Base-by-base conservation (phyloP, 2,329 filamentous ascomycete genomes). In the Beauveria varroae region DNA sequence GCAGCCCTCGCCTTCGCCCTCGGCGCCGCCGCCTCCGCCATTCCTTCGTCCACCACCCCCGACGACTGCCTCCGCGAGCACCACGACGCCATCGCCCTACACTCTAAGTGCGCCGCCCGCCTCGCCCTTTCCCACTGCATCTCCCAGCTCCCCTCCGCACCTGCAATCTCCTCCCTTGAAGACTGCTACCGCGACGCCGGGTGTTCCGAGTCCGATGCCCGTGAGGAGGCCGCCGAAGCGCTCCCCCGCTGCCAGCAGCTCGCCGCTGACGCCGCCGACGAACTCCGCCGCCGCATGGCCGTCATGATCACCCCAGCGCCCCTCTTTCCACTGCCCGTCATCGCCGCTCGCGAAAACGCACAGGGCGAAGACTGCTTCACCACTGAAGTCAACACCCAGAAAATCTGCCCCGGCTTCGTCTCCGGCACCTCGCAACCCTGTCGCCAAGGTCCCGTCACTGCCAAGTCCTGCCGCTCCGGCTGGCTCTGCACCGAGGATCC, bases 101-200 rank as follows among this genome's bases (percentile, higher is more conserved):
- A 71, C 44, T 72, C 79, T 16, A 71, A 72, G 58, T 83, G 81
- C 68, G 79, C 78, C 52, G 69, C 79, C 66, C 68, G 69, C 61
- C 71, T 69, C 61, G 71, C 74, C 44, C 72, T 83, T 64, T 68
- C 70, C 57, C 62, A 71, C 66, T 84, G 81, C 69, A 71, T 84
- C 55, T 63, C 67, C 10, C 64, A 68, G 40, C 70, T 74, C 34
- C 63, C 72, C 16, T 55, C 66, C 58, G 64, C 69, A 64, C 65
- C 73, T 62, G 66, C 68, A 52, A 56, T 68, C 16, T 58, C 63
- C 20, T 71, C 76, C 53, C 63, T 84, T 61, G 71, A 76, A 65
- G 63, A 64, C 30, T 78, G 76, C 69, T 73, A 74, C 67, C 50
- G 65, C 53, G 60, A 65, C 34, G 69, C 72, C 57, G 75, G 74